These are phyloP conservation scores for Apiospora sp. DNA, from an alignment of 2,329 filamentous ascomycete genomes.

Conservation along the genomic window DNA sequence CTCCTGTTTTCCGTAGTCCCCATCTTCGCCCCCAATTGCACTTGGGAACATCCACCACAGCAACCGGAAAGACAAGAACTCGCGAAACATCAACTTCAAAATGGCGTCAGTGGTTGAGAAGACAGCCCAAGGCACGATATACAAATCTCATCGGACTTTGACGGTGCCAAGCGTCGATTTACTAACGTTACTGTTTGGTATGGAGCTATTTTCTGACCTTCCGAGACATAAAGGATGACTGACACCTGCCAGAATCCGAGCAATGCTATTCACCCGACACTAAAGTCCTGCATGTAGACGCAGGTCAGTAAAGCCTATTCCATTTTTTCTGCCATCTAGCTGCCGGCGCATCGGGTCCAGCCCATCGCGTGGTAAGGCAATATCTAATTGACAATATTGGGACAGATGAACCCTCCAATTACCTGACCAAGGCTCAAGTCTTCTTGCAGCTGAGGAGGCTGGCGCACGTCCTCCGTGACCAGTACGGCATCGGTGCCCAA, in stretches of 20 bases:
- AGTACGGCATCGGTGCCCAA: conserved; percentile 35
- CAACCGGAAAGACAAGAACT: neutral
- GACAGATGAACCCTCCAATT: conserved; percentile 56
- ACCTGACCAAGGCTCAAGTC: conserved; percentile 60
- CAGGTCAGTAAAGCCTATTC: conserved; percentile 39
- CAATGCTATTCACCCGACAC: conserved; percentile 50
- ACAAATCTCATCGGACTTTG: conserved; percentile 42
- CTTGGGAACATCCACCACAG: neutral
- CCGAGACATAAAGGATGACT: neutral
- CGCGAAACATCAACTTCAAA: neutral
- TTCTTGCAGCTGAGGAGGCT: conserved; percentile 58
- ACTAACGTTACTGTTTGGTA: conserved; percentile 54
- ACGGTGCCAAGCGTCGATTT: conserved; percentile 51
- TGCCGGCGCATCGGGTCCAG: neutral
- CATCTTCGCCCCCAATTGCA: neutral
- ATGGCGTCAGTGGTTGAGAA: conserved; percentile 42
- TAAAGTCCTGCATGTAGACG: conserved; percentile 64
- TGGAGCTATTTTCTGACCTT: conserved; percentile 5
- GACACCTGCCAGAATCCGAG: conserved; percentile 44
- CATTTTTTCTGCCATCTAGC: neutral
- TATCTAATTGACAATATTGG: neutral
- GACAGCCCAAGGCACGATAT: conserved; percentile 47
- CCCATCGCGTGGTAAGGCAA: neutral
- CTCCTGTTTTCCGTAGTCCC: neutral
- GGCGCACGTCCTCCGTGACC: conserved; percentile 60